Evolutionary conservation across 1,284 basidiomycete species (phyloP).

Genomic region (Xerocomus amazonicus): DNA sequence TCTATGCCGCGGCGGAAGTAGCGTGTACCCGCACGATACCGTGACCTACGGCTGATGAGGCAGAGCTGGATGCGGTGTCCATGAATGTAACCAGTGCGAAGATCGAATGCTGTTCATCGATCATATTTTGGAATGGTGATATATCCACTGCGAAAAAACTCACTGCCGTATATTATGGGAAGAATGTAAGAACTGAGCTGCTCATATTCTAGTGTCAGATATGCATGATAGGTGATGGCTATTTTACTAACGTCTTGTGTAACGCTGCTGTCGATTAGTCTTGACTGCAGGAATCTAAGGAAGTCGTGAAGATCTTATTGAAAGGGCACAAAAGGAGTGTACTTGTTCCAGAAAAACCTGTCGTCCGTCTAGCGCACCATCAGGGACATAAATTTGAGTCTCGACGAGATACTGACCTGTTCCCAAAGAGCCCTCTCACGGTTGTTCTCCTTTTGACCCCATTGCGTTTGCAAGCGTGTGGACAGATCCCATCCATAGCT

Average conservation of each 20-base stretch:
- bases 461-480: slow-evolving; percentile 83
- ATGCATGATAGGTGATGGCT: neutral
- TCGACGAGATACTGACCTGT: slow-evolving; percentile 44
- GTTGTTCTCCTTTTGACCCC: slow-evolving; percentile 49
- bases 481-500: slow-evolving; percentile 93
- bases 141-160: slow-evolving; percentile 28
- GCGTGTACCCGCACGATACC: slow-evolving; percentile 92
- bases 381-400: slow-evolving; percentile 15
- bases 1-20: slow-evolving; percentile 97
- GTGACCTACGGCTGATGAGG: slow-evolving; percentile 90
- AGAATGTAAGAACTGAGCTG: slow-evolving; percentile 87
- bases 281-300: slow-evolving; percentile 64
- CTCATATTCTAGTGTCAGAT: slow-evolving; percentile 17
- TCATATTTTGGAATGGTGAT: slow-evolving; percentile 10
- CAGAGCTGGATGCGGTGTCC: slow-evolving; percentile 80
- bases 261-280: slow-evolving; percentile 62
- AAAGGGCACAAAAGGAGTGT: slow-evolving; percentile 11
- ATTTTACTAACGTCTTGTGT: slow-evolving; percentile 55
- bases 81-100: slow-evolving; percentile 76
- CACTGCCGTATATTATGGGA: slow-evolving; percentile 90
- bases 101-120: slow-evolving; percentile 71
- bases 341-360: slow-evolving; percentile 98
- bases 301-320: slow-evolving; percentile 4
- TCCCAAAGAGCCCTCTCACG: slow-evolving; percentile 67
- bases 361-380: slow-evolving; percentile 71